Percentiles rank a stretch among this genome's conserved stretches.
phyloP scores from a whole-genome alignment of 2,329 filamentous ascomycete species.

The Diaporthe ampelina region DNA sequence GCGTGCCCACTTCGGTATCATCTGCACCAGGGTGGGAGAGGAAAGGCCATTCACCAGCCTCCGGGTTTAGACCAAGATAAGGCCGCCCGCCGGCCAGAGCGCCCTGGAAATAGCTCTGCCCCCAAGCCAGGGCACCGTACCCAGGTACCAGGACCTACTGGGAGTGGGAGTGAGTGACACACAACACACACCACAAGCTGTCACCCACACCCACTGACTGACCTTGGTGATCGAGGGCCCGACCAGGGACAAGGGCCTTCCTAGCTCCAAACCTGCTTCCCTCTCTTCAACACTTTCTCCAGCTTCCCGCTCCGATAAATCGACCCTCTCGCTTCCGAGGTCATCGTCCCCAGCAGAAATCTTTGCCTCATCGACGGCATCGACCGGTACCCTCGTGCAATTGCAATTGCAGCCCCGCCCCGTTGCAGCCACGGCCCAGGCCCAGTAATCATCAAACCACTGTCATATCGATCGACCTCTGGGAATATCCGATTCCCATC shows the following conservation, averaged over 20 bases:
- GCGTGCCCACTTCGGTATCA: not conserved
- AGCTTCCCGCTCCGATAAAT: slow-evolving; percentile 10
- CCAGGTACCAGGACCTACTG: not conserved
- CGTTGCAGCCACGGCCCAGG: slow-evolving; percentile 20
- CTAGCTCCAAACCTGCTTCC: slow-evolving; percentile 10
- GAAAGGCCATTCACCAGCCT: slow-evolving; percentile 35
- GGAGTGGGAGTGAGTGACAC: slow-evolving; percentile 22
- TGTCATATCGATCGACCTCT: slow-evolving; percentile 27
- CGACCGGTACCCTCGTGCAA: slow-evolving; percentile 3
- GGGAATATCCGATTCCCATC: slow-evolving; percentile 23
- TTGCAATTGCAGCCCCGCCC: slow-evolving; percentile 16
- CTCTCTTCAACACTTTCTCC: slow-evolving; percentile 17
- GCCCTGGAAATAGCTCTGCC: slow-evolving; percentile 18
- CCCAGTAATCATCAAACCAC: slow-evolving; percentile 32
- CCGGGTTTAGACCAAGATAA: slow-evolving; percentile 38
- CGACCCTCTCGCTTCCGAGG: slow-evolving; percentile 17
- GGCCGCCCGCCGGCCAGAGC: slow-evolving; percentile 27
- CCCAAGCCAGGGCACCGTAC: not conserved
- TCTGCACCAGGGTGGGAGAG: not conserved
- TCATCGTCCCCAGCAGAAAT: slow-evolving; percentile 24
- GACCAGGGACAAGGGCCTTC: slow-evolving; percentile 14
- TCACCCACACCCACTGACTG: not conserved
- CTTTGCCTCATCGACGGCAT: slow-evolving; percentile 4
- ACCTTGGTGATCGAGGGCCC: slow-evolving; percentile 16
- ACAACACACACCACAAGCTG: slow-evolving; percentile 22